These are phyloP conservation scores for Macrophomina tecta DNA, from an alignment of 2,329 filamentous ascomycete species.

Conservation along the genomic window DNA sequence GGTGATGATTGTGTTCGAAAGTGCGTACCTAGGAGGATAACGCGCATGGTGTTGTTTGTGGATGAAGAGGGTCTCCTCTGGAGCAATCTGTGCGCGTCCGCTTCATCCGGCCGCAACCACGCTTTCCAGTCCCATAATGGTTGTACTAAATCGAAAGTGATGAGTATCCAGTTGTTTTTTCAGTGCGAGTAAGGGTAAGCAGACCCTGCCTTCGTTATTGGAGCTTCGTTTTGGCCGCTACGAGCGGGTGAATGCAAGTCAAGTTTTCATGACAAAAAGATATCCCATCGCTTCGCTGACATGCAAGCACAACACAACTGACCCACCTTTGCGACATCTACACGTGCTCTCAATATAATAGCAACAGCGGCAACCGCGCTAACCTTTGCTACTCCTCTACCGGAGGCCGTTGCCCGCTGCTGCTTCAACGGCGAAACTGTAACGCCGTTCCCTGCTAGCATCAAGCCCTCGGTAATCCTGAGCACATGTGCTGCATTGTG, in stretches of 20 bases:
- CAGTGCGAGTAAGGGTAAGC: no score
- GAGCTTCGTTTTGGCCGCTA: background rate
- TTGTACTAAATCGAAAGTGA: no score
- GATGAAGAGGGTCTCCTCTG: no score
- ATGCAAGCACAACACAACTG: background rate
- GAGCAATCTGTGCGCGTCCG: no score
- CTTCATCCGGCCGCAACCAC: no score
- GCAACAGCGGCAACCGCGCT: background rate
- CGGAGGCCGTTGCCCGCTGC: background rate
- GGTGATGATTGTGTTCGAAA: no score
- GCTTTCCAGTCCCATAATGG: no score
- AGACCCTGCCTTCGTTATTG: background rate
- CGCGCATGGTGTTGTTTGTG: no score
- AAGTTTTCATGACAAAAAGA: background rate
- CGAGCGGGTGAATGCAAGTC: background rate
- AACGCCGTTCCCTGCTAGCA: background rate
- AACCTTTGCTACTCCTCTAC: background rate
- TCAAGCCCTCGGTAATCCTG: background rate
- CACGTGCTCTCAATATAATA: background rate
- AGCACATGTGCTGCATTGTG: background rate
- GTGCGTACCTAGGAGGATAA: no score
- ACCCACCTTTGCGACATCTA: background rate
- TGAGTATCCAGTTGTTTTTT: no score
- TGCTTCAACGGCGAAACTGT: background rate
- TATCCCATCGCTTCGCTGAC: conserved; percentile 4